Evolutionary conservation across 768 basidiomycete genomes (phyloP), one percentile per base, ranked within the genome.

Genomic region (Filobasidium wieringae): DNA sequence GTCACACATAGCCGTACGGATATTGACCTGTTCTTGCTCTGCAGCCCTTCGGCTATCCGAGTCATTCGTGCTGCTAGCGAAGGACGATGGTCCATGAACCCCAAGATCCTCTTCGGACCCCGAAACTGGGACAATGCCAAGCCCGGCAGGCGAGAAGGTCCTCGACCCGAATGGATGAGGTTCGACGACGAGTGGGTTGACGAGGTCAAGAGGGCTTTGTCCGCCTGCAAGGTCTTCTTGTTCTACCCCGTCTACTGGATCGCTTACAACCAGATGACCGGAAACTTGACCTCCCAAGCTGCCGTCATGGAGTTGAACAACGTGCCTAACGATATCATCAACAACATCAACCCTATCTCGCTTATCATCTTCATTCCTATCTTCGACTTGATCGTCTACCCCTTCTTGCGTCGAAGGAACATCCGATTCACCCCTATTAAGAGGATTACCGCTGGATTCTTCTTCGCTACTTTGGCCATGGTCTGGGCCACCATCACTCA

Each of bases 301-400:
- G 56, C 56, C 8, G 50, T 50, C 5, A 57, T 57, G 56, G 56
- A 57, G 31, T 50, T 61, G n/a, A 61, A 65, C 58, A 60, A 60
- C 9, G 66, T 62, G 0, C 66, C 66, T 19, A 67, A 67, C 62
- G 66, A 67, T 51, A 51, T 64, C 30, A 63, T 67, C 54, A 31
- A 47, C 55, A 67, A 67, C 60, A 65, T 67, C 61, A 67, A 67
- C 64, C 27, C 58, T 2, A 51, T 67, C 50, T 51, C 58, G 11
- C 43, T 62, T 33, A 40, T 63, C 33, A 57, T 57, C 56, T 54
- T 51, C 47, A 54, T 59, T 17, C 66, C 66, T 11, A 57, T 67
- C 41, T 53, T 64, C 45, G 65, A 65, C 52, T 58, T 58, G 34
- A 53, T 45, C 31, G 4, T 68, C 40, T 65, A 68, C 57, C 64